Conservation (phyloP, 108 stramenopile genomes). For the Chaetoceros muelleri region DNA sequence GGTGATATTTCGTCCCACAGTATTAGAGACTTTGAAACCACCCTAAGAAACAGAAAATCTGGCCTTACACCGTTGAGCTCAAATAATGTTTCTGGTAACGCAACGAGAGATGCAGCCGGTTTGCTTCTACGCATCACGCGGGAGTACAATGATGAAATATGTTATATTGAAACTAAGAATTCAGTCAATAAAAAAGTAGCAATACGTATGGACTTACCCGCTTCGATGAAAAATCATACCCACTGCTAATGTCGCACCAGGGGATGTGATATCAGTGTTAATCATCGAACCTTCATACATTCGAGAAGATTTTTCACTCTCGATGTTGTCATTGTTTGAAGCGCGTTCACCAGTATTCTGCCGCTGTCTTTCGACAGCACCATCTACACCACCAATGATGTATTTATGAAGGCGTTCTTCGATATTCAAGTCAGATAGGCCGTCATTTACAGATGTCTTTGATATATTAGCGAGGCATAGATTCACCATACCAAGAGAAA, state of each 20-base stretch:
- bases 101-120: conserved; percentile 63
- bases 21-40: conserved; percentile 83
- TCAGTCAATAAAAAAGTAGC: not conserved
- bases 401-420: conserved; percentile 87
- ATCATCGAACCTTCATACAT: conserved; percentile 78
- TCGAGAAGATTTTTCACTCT: conserved; percentile 64
- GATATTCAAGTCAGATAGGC: conserved; percentile 85
- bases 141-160: not conserved
- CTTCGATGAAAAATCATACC: conserved; percentile 87
- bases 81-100: conserved; percentile 87
- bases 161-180: conserved; percentile 2
- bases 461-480: conserved; percentile 45
- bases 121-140: conserved; percentile 23
- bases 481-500: conserved; percentile 89
- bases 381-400: conserved; percentile 70
- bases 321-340: conserved; percentile 14
- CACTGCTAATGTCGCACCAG: conserved; percentile 90
- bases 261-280: conserved; percentile 91
- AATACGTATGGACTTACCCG: conserved; percentile 24
- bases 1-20: conserved; percentile 88
- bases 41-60: conserved; percentile 84
- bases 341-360: conserved; percentile 34
- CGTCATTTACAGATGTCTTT: conserved; percentile 13
- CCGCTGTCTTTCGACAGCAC: conserved; percentile 26
- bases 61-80: conserved; percentile 89